Evolutionary conservation across 768 basidiomycete species (phyloP).

Genomic region (Mycena polygramma): DNA sequence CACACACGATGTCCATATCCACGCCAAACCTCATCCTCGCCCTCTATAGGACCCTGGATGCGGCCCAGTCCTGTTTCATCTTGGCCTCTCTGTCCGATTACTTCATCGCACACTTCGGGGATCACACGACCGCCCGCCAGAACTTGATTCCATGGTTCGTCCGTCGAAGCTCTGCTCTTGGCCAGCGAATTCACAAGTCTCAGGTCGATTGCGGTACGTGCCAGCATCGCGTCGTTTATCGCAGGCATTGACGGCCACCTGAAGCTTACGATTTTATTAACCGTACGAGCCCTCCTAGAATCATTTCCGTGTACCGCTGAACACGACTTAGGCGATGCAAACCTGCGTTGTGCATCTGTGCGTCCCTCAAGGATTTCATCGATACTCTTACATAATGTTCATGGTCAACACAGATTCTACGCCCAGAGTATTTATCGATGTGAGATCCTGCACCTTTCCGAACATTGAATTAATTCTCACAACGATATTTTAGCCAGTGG

Average conservation of each 20-base stretch:
- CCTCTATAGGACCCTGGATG: constrained; percentile 38
- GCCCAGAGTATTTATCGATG: constrained; percentile 31
- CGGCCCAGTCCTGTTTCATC: constrained; percentile 40
- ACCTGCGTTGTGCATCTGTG: constrained; percentile 45
- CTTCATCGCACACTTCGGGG: constrained; percentile 40
- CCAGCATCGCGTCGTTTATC: no score
- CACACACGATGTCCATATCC: no score
- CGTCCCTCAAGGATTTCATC: no score
- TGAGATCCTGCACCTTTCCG: constrained; percentile 6
- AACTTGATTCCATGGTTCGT: constrained; percentile 42
- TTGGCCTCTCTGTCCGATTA: constrained; percentile 39
- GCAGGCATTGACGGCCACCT: neutral
- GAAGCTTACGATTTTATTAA: constrained; percentile 30
- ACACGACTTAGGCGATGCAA: constrained; percentile 39
- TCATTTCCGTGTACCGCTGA: no score
- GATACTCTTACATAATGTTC: no score
- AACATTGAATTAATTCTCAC: constrained; percentile 32
- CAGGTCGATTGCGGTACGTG: constrained; percentile 29
- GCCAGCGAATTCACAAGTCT: neutral
- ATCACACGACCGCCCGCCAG: neutral
- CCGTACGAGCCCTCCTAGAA: neutral
- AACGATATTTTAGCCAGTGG: constrained; percentile 38
- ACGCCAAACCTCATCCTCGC: neutral
- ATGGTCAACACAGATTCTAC: constrained; percentile 1
- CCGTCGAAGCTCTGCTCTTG: neutral